These are phyloP conservation scores for Alternaria sp. DNA, from an alignment of 2,329 filamentous ascomycete species.

Conservation along the genomic window DNA sequence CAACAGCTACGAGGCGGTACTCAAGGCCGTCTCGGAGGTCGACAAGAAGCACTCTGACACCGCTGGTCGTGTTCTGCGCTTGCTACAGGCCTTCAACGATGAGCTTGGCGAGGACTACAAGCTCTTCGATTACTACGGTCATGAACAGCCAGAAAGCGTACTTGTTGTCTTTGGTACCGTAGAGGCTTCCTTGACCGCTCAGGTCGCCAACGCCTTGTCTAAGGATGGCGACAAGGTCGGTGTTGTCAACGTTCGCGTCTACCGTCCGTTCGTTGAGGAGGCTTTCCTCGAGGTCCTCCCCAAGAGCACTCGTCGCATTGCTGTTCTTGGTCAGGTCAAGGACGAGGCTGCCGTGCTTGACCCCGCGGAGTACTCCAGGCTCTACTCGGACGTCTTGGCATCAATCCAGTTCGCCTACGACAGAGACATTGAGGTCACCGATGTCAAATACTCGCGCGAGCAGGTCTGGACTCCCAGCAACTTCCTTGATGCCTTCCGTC, in stretches of 20 bases:
- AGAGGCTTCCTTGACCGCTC: slow-evolving; percentile 83
- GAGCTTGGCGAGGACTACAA: slow-evolving; percentile 93
- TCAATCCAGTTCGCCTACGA: slow-evolving; percentile 73
- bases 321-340: slow-evolving; percentile 87
- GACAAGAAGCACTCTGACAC: slow-evolving; percentile 73
- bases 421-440: slow-evolving; percentile 69
- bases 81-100: slow-evolving; percentile 79
- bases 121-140: slow-evolving; percentile 92
- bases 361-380: slow-evolving; percentile 75
- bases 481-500: slow-evolving; percentile 56
- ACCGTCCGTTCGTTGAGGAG: slow-evolving; percentile 94
- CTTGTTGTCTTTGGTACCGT: slow-evolving; percentile 92
- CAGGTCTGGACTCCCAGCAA: slow-evolving; percentile 67
- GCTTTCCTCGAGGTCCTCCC: slow-evolving; percentile 86
- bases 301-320: slow-evolving; percentile 74
- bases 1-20: slow-evolving; percentile 70
- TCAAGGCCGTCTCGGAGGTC: slow-evolving; percentile 65
- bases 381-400: slow-evolving; percentile 91
- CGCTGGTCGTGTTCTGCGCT: slow-evolving; percentile 72
- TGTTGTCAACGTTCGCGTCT: slow-evolving; percentile 88
- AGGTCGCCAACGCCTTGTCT: slow-evolving; percentile 76
- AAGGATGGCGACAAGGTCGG: slow-evolving; percentile 79
- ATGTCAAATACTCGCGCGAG: slow-evolving; percentile 87
- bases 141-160: slow-evolving; percentile 78
- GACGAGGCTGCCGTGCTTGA: slow-evolving; percentile 77